Evolutionary conservation across 495 filamentous ascomycete genomes (phyloP), one percentile per base, ranked within the genome.

Genomic region (Penicilliopsis zonata): DNA sequence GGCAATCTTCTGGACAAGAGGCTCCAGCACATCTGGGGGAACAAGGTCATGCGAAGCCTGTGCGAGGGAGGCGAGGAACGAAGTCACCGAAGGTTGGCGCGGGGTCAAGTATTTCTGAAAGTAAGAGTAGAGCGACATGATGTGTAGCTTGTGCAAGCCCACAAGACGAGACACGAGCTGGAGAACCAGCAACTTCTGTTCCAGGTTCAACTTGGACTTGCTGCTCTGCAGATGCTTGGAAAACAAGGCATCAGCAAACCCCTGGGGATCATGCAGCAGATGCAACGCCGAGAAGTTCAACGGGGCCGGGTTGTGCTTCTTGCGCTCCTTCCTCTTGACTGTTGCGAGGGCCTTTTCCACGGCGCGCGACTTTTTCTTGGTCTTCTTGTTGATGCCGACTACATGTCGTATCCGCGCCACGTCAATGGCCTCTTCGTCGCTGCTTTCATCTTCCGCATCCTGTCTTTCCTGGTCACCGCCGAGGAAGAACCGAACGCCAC

Each of bases 271-370:
- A 52, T 94, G 82, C 3, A 99, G 68, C 9, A 99, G 69, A 50
- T 96, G 90, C n/a, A 84, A 72, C n/a, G 92, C 92, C 0, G 87
- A 94, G 59, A 99, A 99, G 61, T 99, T 96, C 14, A 96, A 69
- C 0, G 79, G 75, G 46, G 87, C 82, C 0, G 83, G 80, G 33
- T 82, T 70, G 31, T 73, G 77, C 72, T 94, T 94, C 64, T 88
- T 92, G 47, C 72, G 74, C 52, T 93, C 82, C 54, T 82, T 81
- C 53, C 67, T 82, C 52, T 78, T 88, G 17, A 86, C 69, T 42
- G 76, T 79, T 13, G 77, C 69, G 5, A 80, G 65, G 1, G 87
- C 92, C 46, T 78, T 81, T 34, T 87, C 80, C 13, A 92, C 66
- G 6, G 71, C 69, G 46, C 78, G 80, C 14, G 74, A 67, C 40